Evolutionary conservation across 257 asterid species (phyloP), one percentile per base, ranked within the genome.

Genomic region (Lantana camara): DNA sequence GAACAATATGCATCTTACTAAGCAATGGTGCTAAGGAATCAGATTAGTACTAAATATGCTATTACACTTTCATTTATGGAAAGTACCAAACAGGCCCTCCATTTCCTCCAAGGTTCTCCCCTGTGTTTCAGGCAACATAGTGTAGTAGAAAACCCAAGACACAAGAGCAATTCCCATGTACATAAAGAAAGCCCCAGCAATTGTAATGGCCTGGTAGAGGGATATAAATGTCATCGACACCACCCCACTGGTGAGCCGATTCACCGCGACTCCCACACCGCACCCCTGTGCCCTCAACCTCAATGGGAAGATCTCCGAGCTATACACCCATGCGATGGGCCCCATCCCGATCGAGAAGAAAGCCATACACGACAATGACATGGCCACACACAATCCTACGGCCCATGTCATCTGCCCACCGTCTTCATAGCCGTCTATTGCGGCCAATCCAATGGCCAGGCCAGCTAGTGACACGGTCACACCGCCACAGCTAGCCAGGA

Each of bases 141-240:
- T 70, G 60, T 11, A 73, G 75, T 60, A 73, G 62, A 73, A 78
- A 0, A 73, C 0, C 77, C 77, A 73, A 9, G 44, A 49, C 0
- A 66, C 14, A 1, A 34, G 0, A 0, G 67, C 54, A 12, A 78
- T 51, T 3, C 79, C 79, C 0, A n/a, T n/a, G n/a, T 76, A 87
- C 59, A 87, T 16, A 32, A 68, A 77, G 74, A 77, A 77, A 1
- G 72, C 64, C 42, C 83, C 74, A 14, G 77, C 83, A 13, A 73
- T 66, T 1, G 61, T 63, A 0, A 77, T 65, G 1, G 71, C 69
- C 52, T 66, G 42, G 9, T 51, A 47, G 17, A 77, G 10, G 46
- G 79, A 68, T 35, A 77, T 14, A 66, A 77, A 73, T 35, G 82
- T 68, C 82, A 69, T 77, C 12, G 79, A 52, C 3, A 69, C 32